Evolutionary conservation across 345 rosid genomes (phyloP), one percentile per base, ranked within the genome.

Genomic region (Stellera chamaejasme): DNA sequence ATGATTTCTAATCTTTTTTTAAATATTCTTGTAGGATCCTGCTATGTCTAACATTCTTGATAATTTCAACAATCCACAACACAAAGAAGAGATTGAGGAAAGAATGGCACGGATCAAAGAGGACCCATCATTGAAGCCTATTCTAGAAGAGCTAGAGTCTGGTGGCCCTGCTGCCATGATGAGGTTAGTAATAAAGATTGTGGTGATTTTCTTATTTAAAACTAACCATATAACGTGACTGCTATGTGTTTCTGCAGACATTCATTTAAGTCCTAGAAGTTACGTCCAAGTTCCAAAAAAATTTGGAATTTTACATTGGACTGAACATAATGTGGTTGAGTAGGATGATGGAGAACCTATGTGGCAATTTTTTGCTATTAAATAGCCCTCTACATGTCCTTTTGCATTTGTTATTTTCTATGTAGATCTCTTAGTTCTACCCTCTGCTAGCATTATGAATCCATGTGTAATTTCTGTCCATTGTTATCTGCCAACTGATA

Each of bases 91-190:
- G 61, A 72, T 93, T 28, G 88, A 87, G 79, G 97, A 93, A 64
- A 78, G 89, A 49, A 84, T 93, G 97, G 82, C 89, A 1, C 72
- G 81, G 50, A 64, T 93, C 58, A 90, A 79, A 70, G 95, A 87
- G 23, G 99, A 93, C 68, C 97, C 97, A 1, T 73, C 87, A 45
- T 70, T 93, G 77, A 93, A 93, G 69, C 87, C 81, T 66, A 82
- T 93, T 60, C 67, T 93, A 27, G 97, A 89, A 13, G 97, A 93
- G 78, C 87, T 93, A 27, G 97, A 93, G 77, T 68, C 68, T 32
- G 96, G 96, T 63, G 96, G 96, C 61, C 96, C 95, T 11, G 79
- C 91, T 75, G 90, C 95, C 56, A 87, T 90, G 96, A 84, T 90
- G 97, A 93, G 84, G 99, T 93, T 61, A 12, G 79, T 62, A 39